Percentiles rank a stretch among this genome's conserved stretches.
These are phyloP conservation scores for Maudiozyma humilis DNA, from an alignment of 1,139 yeast genomes.

Conservation along the genomic window DNA sequence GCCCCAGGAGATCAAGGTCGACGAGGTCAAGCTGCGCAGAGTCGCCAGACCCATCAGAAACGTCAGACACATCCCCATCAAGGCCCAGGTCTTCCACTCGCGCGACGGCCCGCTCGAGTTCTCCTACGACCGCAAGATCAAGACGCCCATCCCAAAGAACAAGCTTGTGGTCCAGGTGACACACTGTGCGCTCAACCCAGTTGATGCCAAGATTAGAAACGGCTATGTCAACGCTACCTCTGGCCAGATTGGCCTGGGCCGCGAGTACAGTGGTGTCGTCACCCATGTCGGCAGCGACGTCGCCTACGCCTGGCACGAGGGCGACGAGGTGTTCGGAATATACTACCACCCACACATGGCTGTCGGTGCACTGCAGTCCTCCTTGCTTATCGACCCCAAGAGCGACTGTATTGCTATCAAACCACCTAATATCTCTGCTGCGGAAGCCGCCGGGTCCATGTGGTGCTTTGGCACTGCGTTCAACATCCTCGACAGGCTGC, in stretches of 20 bases:
- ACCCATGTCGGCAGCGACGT: conserved; percentile 47
- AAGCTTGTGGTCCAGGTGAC: conserved; percentile 49
- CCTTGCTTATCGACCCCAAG: conserved; percentile 39
- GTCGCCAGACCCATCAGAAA: conserved; percentile 38
- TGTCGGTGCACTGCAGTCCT: conserved; percentile 45
- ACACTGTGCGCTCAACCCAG: conserved; percentile 43
- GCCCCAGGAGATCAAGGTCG: conserved; percentile 20
- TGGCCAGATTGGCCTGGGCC: conserved; percentile 51
- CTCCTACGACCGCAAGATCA: conserved; percentile 36
- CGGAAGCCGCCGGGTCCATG: conserved; percentile 55
- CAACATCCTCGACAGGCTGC: conserved; percentile 34
- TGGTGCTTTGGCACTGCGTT: conserved; percentile 49
- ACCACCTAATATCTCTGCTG: conserved; percentile 42
- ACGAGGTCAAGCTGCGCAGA: conserved; percentile 24
- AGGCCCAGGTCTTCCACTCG: conserved; percentile 32
- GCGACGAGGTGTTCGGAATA: conserved; percentile 61
- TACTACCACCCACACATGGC: conserved; percentile 37
- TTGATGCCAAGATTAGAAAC: conserved; percentile 46
- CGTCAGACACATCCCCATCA: conserved; percentile 35
- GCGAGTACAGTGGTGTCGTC: conserved; percentile 61
- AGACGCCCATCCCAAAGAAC: conserved; percentile 36
- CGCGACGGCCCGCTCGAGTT: conserved; percentile 33
- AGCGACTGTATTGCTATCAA: conserved; percentile 36
- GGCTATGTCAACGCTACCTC: conserved; percentile 33
- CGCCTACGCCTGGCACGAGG: conserved; percentile 38